Evolutionary conservation across 73 alveolate genomes (phyloP), one percentile per base, ranked within the genome.

Genomic region (Paramecium pentaurelia): DNA sequence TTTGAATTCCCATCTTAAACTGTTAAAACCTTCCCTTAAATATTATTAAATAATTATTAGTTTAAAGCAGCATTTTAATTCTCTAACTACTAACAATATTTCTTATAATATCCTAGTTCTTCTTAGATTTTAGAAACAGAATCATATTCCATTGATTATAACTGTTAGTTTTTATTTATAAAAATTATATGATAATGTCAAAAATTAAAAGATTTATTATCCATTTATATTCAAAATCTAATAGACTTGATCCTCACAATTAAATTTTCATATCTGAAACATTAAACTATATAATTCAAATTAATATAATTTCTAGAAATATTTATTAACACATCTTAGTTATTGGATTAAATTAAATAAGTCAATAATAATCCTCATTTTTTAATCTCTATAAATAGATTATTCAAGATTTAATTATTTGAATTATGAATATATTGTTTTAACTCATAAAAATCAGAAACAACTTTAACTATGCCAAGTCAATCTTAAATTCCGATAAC

Each of bases 31-130:
- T 54, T 54, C 32, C 84, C 84, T 28, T 28, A 28, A 25, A 64
- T 34, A 28, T 64, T 64, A 64, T 64, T 64, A 20, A 64, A 64
- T 27, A 64, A 51, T 27, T 64, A 34, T 64, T 64, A 34, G 9
- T 64, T 64, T 34, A 64, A 64, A n/a, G 84, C 84, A 8, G 84
- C 84, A 64, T 64, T 64, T 28, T 64, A n/a, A 64, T 64, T 64
- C 47, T 64, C 84, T 64, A 64, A 64, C 84, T 64, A 64, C 28
- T 64, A 34, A 34, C 84, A 64, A 34, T 64, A 64, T 64, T 64
- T 64, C 47, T 32, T 64, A 64, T 64, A 64, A 12, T 64, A 64
- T 28, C 84, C 84, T 4, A 64, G 47, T 27, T 64, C 84, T 32
- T 64, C 84, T 64, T 64, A 64, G 1, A 64, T 28, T 34, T 64